Base-by-base conservation (phyloP, 148 eudicot species). In the Vaccinium myrtillus region DNA sequence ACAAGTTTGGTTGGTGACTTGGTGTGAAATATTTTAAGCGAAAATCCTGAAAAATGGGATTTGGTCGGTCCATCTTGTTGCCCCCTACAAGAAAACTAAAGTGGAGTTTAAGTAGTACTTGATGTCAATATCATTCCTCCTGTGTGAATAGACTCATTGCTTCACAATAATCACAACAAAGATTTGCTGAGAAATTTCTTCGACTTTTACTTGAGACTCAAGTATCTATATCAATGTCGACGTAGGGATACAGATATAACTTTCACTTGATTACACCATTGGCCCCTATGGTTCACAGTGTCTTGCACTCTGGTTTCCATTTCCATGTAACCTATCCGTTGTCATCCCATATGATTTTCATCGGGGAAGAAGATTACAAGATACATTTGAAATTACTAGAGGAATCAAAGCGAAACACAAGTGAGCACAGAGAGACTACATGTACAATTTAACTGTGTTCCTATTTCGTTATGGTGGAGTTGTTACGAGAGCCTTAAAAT, bases 181-280 rank as follows among this genome's bases (percentile, higher is more conserved):
- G 10, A 83, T 32, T 83, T 75, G 51, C 80, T 30, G 74, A 69
- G 85, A 83, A 36, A 56, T 74, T 83, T 83, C 79, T 30, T 48
- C 0, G n/a, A 21, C 46, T 0, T 46, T 16, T 58, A 18, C 39
- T 32, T 56, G 49, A 5, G 8, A 2, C 39, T 54, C 55, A 77
- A 51, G 23, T 77, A 23, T 50, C 1, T 14, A 48, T 8, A 7
- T 82, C 67, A 69, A 8, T 75, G 78, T 48, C n/a, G 32, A 27
- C 69, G 2, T 3, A 12, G 36, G 39, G 70, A 50, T 36, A 30
- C 19, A 43, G 46, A 43, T 43, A 5, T 43, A 5, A 43, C 46
- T 43, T 43, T 43, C 46, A 6, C 21, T 25, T 69, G 30, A 27
- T 69, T 5, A 27, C 74, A 67, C 73, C 36, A 5, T 69, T 13